A percentile compares a stretch with the other conserved stretches of the same genome.
Evolutionary conservation across 2,329 filamentous ascomycete genomes (phyloP).

Genomic region (Colletotrichum musae): DNA sequence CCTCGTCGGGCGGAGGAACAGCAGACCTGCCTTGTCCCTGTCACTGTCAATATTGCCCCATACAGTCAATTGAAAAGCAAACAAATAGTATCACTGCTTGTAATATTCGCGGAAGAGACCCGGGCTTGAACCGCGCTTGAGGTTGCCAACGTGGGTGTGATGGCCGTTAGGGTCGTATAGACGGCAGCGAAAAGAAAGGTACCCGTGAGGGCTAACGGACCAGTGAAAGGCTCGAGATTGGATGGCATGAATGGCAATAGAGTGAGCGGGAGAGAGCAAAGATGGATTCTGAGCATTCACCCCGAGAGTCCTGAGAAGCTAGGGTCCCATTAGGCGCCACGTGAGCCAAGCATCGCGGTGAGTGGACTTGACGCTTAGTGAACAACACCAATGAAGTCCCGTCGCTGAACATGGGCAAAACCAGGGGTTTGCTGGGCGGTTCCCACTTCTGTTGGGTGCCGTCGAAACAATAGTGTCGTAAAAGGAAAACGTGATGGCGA

Average conservation of each 20-base stretch:
- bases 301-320: slow-evolving; percentile 26
- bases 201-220: slow-evolving; percentile 1
- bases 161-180: slow-evolving; percentile 5
- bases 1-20: slow-evolving; percentile 2
- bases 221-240: slow-evolving; percentile 9
- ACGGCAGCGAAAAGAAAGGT: slow-evolving; percentile 4
- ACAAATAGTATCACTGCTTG: neutral
- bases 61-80: slow-evolving; percentile 5
- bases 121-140: slow-evolving; percentile 6
- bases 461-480: slow-evolving; percentile 31
- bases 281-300: slow-evolving; percentile 11
- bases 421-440: slow-evolving; percentile 25
- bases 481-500: slow-evolving; percentile 7
- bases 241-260: neutral
- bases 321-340: slow-evolving; percentile 35
- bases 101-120: neutral
- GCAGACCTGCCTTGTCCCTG: slow-evolving; percentile 17
- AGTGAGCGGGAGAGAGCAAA: slow-evolving; percentile 1
- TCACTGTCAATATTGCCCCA: slow-evolving; percentile 7
- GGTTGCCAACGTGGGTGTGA: slow-evolving; percentile 18
- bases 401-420: slow-evolving; percentile 8
- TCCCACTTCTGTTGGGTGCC: slow-evolving; percentile 37
- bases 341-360: slow-evolving; percentile 35
- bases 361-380: slow-evolving; percentile 34
- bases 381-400: slow-evolving; percentile 18